Conservation (phyloP, 1,284 basidiomycete species). For the Microbotryum violaceum region DNA sequence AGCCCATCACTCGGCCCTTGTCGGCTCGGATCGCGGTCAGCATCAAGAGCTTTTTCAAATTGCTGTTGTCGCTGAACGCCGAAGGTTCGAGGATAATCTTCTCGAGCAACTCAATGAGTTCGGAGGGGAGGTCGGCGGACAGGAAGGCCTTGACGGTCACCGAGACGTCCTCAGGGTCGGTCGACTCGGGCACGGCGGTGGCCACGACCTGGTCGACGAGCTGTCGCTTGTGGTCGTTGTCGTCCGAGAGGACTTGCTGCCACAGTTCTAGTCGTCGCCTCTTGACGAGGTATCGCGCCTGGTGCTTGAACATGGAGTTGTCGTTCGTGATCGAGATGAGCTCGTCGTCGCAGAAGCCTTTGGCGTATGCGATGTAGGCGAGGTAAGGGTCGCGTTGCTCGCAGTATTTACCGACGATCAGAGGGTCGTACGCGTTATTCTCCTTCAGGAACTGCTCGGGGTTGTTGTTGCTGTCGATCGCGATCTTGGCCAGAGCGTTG, state of each 20-base stretch:
- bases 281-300: slow-evolving; percentile 95
- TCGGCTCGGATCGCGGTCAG: slow-evolving; percentile 95
- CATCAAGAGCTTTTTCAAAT: slow-evolving; percentile 87
- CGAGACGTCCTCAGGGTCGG: slow-evolving; percentile 97
- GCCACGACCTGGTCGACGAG: slow-evolving; percentile 89
- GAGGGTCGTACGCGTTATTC: slow-evolving; percentile 94
- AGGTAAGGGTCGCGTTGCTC: slow-evolving; percentile 97
- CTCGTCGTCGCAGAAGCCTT: slow-evolving; percentile 98
- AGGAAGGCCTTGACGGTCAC: slow-evolving; percentile 98
- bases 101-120: slow-evolving; percentile 94
- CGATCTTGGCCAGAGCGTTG: slow-evolving; percentile 97
- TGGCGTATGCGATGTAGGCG: slow-evolving; percentile 98
- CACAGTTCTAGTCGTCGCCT: slow-evolving; percentile 92
- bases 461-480: slow-evolving; percentile 98
- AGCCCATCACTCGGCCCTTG: slow-evolving; percentile 96
- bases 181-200: slow-evolving; percentile 92
- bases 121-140: slow-evolving; percentile 90
- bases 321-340: slow-evolving; percentile 96
- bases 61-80: slow-evolving; percentile 95
- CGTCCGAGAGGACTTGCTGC: slow-evolving; percentile 84
- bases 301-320: slow-evolving; percentile 99
- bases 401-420: slow-evolving; percentile 97
- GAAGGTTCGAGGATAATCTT: slow-evolving; percentile 98
- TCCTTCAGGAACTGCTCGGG: slow-evolving; percentile 97
- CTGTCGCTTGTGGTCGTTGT: slow-evolving; percentile 86